Percentiles rank a stretch among this genome's conserved stretches.
phyloP scores from a whole-genome alignment of 23 red algal species.

The Gracilariopsis chorda region DNA sequence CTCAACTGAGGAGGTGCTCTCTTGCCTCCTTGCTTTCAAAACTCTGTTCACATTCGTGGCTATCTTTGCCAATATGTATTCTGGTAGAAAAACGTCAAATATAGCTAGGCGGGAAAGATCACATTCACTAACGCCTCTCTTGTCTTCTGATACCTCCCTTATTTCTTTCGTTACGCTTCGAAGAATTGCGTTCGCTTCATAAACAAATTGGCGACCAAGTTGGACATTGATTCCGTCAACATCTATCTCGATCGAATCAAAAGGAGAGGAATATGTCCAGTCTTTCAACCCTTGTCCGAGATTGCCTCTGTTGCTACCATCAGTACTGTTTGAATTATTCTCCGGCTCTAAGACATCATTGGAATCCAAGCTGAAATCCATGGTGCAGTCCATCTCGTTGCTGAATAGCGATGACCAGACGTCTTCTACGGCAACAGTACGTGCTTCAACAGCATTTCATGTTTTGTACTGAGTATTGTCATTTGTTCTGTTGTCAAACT shows the following conservation, averaged over 20 bases:
- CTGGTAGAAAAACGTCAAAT: conserved; percentile 28
- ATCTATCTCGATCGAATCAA: not conserved
- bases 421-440: no score
- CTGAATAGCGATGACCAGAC: no score
- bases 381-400: no score
- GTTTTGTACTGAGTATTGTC: no score
- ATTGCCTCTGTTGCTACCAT: no score
- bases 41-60: not conserved
- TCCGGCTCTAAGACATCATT: no score
- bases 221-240: not conserved
- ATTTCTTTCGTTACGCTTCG: no score
- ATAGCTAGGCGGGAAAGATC: not conserved
- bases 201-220: not conserved
- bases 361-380: no score
- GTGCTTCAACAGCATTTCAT: no score
- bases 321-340: no score
- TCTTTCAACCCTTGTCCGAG: not conserved
- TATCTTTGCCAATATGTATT: not conserved
- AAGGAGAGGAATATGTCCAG: not conserved
- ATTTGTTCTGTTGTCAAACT: no score
- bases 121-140: not conserved
- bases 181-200: not conserved
- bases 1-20: not conserved
- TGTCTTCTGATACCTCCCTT: not conserved
- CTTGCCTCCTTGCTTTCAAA: not conserved